Conservation (phyloP, 2,329 filamentous ascomycete genomes). For the Dactylellina cionopaga region DNA sequence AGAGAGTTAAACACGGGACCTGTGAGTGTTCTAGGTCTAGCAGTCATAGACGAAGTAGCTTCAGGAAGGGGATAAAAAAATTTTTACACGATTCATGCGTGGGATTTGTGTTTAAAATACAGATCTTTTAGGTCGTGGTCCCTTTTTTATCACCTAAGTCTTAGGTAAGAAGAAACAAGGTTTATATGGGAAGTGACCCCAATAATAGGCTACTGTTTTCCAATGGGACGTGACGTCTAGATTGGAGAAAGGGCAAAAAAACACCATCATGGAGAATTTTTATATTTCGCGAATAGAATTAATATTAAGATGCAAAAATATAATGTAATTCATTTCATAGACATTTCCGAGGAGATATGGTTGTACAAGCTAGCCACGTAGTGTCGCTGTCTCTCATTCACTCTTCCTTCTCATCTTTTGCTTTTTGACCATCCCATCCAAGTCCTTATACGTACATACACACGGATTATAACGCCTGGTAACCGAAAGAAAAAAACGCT, state of each 20-base stretch:
- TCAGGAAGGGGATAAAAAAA: slow-evolving; percentile 3
- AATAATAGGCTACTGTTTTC: slow-evolving; percentile 21
- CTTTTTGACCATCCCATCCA: slow-evolving; percentile 6
- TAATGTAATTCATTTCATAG: no score
- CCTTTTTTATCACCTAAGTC: slow-evolving; percentile 46
- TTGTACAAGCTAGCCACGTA: slow-evolving; percentile 47
- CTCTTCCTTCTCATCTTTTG: slow-evolving; percentile 19
- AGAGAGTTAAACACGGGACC: no score
- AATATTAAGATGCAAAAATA: no score
- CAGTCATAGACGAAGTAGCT: slow-evolving; percentile 18
- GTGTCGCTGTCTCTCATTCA: no score
- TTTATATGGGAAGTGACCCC: slow-evolving; percentile 13
- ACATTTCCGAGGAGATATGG: slow-evolving; percentile 31
- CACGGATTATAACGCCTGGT: no score
- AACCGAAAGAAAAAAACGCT: slow-evolving; percentile 49
- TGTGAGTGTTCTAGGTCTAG: slow-evolving; percentile 28
- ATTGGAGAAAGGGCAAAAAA: no score
- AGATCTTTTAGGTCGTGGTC: neutral
- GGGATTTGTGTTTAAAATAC: slow-evolving; percentile 8
- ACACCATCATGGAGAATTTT: slow-evolving; percentile 32
- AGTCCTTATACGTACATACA: slow-evolving; percentile 26
- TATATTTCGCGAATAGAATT: no score
- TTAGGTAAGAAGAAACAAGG: slow-evolving; percentile 52
- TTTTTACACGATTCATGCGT: slow-evolving; percentile 20
- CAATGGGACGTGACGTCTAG: slow-evolving; percentile 48